Evolutionary conservation across 2,329 filamentous ascomycete species (phyloP), one percentile per base, ranked within the genome.

Genomic region (Colletotrichum somersetense): DNA sequence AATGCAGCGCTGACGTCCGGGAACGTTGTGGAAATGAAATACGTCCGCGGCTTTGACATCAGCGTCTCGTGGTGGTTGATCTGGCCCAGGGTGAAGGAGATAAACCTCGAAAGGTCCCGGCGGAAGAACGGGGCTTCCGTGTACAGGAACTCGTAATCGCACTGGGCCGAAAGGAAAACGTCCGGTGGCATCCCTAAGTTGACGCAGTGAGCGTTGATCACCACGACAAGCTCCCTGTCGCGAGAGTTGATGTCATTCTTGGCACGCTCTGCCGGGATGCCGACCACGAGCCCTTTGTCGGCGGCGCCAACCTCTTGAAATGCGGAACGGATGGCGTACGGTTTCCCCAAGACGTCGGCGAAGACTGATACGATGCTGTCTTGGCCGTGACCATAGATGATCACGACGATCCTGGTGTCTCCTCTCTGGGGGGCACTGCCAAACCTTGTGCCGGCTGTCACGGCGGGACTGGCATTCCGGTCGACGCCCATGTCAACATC

Each of bases 121-220:
- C 93, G 89, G 73, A 92, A 91, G 79, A 93, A 93, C 1, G 91
- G 88, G 11, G 87, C 86, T 74, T 91, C 88, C 4, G 92, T 93
- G 83, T 96, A 97, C 26, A 97, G 86, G 76, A 96, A 96, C 80
- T 97, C 94, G 82, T 96, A 96, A 82, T 96, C 93, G 83, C 92
- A 95, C 69, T 88, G 81, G 35, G 89, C 84, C 20, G 91, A 94
- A 33, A 95, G 86, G 57, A 85, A 80, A 50, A 88, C 80, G 75
- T 93, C 90, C n/a, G 91, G 90, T 23, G 90, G 89, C 84, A 91
- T 92, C 40, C 90, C 90, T 67, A 90, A 85, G 76, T 91, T 90
- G 74, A 94, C 89, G 78, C 91, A 93, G 79, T 96, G 92, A 33
- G 92, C 91, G 79, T 95, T 92, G 79, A 96, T 92, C 68, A 91